Evolutionary conservation across 148 eudicot genomes (phyloP), one percentile per base, ranked within the genome.

Genomic region (Fagopyrum homotropicum): DNA sequence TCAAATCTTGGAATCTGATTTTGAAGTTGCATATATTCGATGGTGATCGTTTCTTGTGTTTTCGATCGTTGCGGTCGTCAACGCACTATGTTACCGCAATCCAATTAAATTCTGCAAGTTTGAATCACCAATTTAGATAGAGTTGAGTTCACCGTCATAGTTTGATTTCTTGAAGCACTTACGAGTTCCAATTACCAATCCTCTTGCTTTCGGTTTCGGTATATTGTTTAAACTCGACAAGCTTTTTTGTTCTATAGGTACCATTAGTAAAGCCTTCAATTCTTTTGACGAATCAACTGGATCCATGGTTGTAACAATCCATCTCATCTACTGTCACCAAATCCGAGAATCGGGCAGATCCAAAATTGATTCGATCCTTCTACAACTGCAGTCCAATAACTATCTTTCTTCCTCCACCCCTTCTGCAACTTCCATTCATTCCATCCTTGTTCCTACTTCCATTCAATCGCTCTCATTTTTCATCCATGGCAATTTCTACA

Each of bases 401-500:
- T 12, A 35, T 5, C 45, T 66, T 43, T 43, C 19, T 66, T 66
- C 71, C 71, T 15, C 9, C 71, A 10, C 9, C 12, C 14, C 4
- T 66, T 40, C 26, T 43, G n/a, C 17, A 14, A 15, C 71, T 40
- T 29, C 35, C 17, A 49, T 12, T 49, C 47, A 4, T 15, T 14
- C 17, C 30, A 64, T 40, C 30, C 71, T 19, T 3, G 5, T 14
- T 40, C 46, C n/a, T n/a, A n/a, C n/a, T n/a, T n/a, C n/a, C n/a
- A n/a, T n/a, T n/a, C n/a, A 35, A 12, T 43, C 71, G 14, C 71
- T 4, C 17, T 14, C 46, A 46, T 22, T n/a, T 22, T 52, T 72
- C 74, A 26, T 12, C 78, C 73, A 61, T 35, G 73, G 51, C 78
- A n/a, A 76, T 76, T 10, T 50, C 78, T 45, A 51, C 49, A 9